Evolutionary conservation across 768 basidiomycete species (phyloP).

Genomic region (Leccinum olivaceopallidum): DNA sequence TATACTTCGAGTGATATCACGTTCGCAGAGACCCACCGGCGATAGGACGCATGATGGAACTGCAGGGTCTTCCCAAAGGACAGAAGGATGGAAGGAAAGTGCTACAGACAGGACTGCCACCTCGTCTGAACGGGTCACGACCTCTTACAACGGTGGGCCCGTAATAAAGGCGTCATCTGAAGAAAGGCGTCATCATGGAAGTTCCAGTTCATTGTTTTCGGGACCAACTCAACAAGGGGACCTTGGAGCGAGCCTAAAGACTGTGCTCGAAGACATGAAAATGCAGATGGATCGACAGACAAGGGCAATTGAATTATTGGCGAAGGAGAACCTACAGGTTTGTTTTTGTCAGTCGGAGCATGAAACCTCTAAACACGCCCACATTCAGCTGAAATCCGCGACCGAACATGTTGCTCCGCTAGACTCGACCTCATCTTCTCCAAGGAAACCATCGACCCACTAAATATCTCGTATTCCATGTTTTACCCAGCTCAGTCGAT

Average conservation of each 20-base stretch:
- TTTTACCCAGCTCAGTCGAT: conserved; percentile 1
- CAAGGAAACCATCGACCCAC: conserved; percentile 17
- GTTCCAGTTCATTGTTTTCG: conserved; percentile 12
- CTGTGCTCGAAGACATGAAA: conserved; percentile 47
- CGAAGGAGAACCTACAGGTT: conserved; percentile 51
- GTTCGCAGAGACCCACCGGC: conserved; percentile 16
- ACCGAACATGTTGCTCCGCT: conserved; percentile 14
- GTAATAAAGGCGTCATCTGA: conserved; percentile 11
- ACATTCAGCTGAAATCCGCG: conserved; percentile 17
- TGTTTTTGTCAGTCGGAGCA: conserved; percentile 3
- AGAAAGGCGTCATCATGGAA: conserved; percentile 12
- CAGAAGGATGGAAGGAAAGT: conserved; percentile 14
- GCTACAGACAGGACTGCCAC: conserved; percentile 13
- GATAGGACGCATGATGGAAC: conserved; percentile 10
- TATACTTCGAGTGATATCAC: conserved; percentile 21
- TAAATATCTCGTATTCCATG: neutral
- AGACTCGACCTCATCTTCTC: conserved; percentile 16
- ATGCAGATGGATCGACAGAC: conserved; percentile 50
- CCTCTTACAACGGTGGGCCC: conserved; percentile 11
- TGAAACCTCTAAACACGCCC: conserved; percentile 7
- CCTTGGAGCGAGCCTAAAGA: conserved; percentile 28
- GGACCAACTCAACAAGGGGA: conserved; percentile 21
- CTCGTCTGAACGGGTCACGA: conserved; percentile 14
- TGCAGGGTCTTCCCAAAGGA: conserved; percentile 11
- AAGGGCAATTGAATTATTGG: conserved; percentile 40